Base-by-base conservation (phyloP, 1,284 basidiomycete genomes). In the Mixia osmundae region DNA sequence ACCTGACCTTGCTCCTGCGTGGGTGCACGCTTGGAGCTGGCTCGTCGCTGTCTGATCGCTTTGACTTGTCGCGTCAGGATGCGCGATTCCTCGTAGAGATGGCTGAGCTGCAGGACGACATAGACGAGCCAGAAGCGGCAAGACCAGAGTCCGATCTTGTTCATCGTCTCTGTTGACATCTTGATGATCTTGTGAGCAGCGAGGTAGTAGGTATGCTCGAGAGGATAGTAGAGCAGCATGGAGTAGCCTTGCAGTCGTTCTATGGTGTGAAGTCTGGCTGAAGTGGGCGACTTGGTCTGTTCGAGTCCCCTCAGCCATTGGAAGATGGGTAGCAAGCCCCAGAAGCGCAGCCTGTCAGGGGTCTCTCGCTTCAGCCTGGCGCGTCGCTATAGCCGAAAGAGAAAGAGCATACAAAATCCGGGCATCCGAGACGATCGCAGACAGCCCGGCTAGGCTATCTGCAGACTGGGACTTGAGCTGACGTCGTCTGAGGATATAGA, bases 121-220 rank as follows among this genome's bases (percentile, higher is more conserved):
- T 80, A 82, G 11, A 65, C 49, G 0, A 69, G 69, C 76, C 76
- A 82, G 53, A 71, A 73, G 19, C 77, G 68, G 37, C 63, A 67
- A 10, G 75, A 77, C 73, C 69, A 76, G 34, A 70, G 50, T 11
- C 63, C 57, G 39, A 76, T 54, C 24, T 54, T 56, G 27, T 59
- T 58, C 8, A 65, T 49, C 42, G 70, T 58, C 23, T 15, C 36
- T n/a, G 36, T 12, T 12, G 36, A n/a, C n/a, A 16, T n/a, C 9
- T 39, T 36, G 35, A 78, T 64, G 35, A 80, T 57, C 14, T 63
- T 61, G 47, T 76, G 68, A 2, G 66, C 60, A 20, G 64, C 57
- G 38, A 82, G 61, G 51, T 76, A 80, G 49, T 66, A 26, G n/a
- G 25, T 26, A 26, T 26, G 25, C 25, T 26, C 25, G n/a, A 26